Evolutionary conservation across 2,329 filamentous ascomycete genomes (phyloP), one percentile per base, ranked within the genome.

Genomic region (Lachnellula suecica): DNA sequence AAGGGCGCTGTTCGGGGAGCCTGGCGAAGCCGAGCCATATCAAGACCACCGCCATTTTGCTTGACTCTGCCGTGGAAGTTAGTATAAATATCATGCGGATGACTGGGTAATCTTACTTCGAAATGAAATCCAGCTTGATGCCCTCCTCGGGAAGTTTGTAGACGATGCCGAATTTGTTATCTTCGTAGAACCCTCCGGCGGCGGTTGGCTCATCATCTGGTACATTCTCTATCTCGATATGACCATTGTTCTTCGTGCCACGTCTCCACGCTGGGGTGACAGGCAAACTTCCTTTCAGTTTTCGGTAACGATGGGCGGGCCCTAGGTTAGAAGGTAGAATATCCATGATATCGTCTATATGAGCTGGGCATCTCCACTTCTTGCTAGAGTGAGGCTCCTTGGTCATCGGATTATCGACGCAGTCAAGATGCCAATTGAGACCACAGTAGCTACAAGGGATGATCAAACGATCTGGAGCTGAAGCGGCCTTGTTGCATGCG

Each of bases 401-500:
- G 29, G 91, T 84, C 65, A 92, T 74, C 29, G 93, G 92, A 24
- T 91, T 89, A 66, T 95, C 86, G 15, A 96, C 75, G 71, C 94
- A 99, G 70, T 97, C 93, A 47, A 96, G 77, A 73, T 99, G 94
- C 88, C 92, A 99, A 66, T 86, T 81, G 29, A 90, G 79, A 11
- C 82, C 78, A 71, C 93, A 99, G 64, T 81, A 83, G 70, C 91
- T 91, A 74, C 93, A 99, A 42, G 88, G 84, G 60, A 97, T 87
- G 63, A 97, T 91, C 60, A 87, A 82, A 23, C 88, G 83, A 57
- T 64, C 56, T 62, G 79, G 79, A 57, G 74, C 73, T 49, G 81
- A 74, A 42, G 86, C 82, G 24, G 86, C 79, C 63, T 79, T 78
- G 59, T 88, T 81, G 72, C 93, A 97, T 41, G 76, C 74, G 66